A percentile compares a stretch with the other conserved stretches of the same genome.
These are phyloP conservation scores for Apiotrichum porosum DNA, from an alignment of 1,284 basidiomycete species.

Conservation along the genomic window DNA sequence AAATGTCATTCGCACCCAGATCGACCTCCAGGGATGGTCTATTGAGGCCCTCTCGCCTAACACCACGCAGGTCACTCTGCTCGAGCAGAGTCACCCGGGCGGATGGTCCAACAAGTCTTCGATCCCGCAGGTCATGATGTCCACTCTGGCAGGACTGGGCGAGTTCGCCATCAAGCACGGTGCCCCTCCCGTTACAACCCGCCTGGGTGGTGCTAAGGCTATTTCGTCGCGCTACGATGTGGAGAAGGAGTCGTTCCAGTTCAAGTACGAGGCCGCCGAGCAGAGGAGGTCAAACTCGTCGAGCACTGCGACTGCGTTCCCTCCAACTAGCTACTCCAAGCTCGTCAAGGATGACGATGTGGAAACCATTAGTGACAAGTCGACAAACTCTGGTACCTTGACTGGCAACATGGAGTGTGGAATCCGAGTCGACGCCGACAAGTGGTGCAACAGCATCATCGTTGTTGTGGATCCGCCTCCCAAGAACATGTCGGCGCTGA, in stretches of 20 bases:
- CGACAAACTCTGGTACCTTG: background rate
- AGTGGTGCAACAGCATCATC: slow-evolving; percentile 81
- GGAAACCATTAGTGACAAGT: slow-evolving; percentile 3
- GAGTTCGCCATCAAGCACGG: slow-evolving; percentile 94
- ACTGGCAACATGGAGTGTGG: slow-evolving; percentile 71
- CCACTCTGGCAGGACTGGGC: slow-evolving; percentile 77
- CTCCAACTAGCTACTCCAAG: background rate
- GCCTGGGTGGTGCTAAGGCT: slow-evolving; percentile 71
- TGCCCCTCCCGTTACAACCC: slow-evolving; percentile 82
- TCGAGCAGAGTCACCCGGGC: slow-evolving; percentile 96
- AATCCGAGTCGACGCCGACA: slow-evolving; percentile 86
- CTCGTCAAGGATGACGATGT: background rate
- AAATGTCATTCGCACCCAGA: slow-evolving; percentile 83
- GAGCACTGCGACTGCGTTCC: slow-evolving; percentile 41
- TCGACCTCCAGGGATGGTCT: slow-evolving; percentile 94
- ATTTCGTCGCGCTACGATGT: slow-evolving; percentile 77
- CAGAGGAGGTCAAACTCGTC: slow-evolving; percentile 53
- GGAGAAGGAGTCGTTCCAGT: slow-evolving; percentile 71
- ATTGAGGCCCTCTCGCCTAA: slow-evolving; percentile 93
- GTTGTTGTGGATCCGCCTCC: slow-evolving; percentile 94
- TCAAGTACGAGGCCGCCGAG: slow-evolving; percentile 75
- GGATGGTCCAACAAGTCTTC: slow-evolving; percentile 95
- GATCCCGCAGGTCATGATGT: slow-evolving; percentile 86
- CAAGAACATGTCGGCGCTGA: slow-evolving; percentile 72
- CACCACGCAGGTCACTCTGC: slow-evolving; percentile 86